Evolutionary conservation across 345 rosid genomes (phyloP).

Genomic region (Salix udensis): DNA sequence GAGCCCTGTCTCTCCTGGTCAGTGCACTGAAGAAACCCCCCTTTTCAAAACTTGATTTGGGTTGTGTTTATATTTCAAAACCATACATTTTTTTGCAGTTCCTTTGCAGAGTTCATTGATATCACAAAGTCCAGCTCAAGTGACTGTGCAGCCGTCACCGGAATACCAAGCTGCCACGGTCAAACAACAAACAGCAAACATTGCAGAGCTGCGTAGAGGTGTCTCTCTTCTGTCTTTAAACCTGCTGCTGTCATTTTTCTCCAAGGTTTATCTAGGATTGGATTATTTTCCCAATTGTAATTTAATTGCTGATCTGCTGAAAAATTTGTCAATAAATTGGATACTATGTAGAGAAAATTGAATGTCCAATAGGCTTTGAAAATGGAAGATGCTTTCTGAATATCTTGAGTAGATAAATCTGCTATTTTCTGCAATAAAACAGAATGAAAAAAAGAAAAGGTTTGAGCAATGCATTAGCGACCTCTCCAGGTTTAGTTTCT

Average conservation of each 20-base stretch:
- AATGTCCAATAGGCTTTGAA: background rate
- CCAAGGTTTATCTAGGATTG: background rate
- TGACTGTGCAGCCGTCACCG: slow-evolving; percentile 37
- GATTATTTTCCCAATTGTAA: background rate
- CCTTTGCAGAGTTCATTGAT: slow-evolving; percentile 37
- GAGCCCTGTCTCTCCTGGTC: slow-evolving; percentile 51
- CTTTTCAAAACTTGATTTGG: background rate
- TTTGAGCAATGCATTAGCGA: background rate
- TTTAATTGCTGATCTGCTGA: background rate
- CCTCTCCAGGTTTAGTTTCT: background rate
- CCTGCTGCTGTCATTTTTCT: background rate
- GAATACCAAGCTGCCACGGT: slow-evolving; percentile 42
- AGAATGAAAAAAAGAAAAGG: background rate
- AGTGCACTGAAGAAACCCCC: slow-evolving; percentile 7
- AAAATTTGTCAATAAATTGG: background rate
- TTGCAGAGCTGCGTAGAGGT: slow-evolving; percentile 48
- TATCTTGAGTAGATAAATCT: background rate
- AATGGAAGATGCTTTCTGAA: background rate
- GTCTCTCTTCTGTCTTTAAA: slow-evolving; percentile 13
- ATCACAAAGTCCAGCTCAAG: slow-evolving; percentile 39
- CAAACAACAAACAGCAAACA: slow-evolving; percentile 40
- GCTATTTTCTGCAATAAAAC: background rate
- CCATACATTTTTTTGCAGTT: slow-evolving; percentile 36
- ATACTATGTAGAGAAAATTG: background rate
- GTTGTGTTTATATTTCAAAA: slow-evolving; percentile 1